phyloP scores from a whole-genome alignment of 2,329 filamentous ascomycete species.

The Phaeophleospora eucalypticola region DNA sequence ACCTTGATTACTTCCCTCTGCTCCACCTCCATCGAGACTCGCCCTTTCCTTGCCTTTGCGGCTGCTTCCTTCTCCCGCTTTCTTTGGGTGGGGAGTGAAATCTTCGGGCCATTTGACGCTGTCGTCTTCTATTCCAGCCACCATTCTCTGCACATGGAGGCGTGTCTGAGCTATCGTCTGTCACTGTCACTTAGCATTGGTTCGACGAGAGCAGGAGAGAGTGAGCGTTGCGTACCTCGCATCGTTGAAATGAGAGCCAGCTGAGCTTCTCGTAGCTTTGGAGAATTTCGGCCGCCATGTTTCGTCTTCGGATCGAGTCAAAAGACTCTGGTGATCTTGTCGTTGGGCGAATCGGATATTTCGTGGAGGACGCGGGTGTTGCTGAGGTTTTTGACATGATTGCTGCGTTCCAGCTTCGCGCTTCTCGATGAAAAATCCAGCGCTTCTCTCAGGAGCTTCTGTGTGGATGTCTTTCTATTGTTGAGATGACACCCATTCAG shows the following conservation, averaged over 20 bases:
- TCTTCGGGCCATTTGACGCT: slow-evolving; percentile 26
- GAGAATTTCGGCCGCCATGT: slow-evolving; percentile 26
- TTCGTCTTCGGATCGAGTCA: slow-evolving; percentile 21
- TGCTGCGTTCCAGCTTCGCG: background rate
- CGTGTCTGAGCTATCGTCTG: slow-evolving; percentile 33
- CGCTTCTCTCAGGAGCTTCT: background rate
- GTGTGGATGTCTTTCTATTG: background rate
- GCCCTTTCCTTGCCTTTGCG: slow-evolving; percentile 25
- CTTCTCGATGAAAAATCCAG: background rate
- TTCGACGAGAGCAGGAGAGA: too few species aligned
- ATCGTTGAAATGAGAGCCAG: slow-evolving; percentile 26
- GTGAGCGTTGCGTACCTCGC: too few species aligned
- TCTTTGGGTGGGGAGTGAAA: slow-evolving; percentile 20
- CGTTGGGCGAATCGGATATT: background rate
- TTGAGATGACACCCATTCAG: too few species aligned
- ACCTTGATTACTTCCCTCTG: slow-evolving; percentile 1
- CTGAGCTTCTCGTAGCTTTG: slow-evolving; percentile 32
- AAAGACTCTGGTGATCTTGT: slow-evolving; percentile 25
- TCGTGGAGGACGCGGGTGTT: background rate
- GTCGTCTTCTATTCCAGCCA: slow-evolving; percentile 25
- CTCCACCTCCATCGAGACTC: slow-evolving; percentile 11
- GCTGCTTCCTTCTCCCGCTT: slow-evolving; percentile 11
- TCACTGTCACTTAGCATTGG: background rate
- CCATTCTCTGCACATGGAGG: slow-evolving; percentile 29
- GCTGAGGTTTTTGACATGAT: slow-evolving; percentile 6